A percentile compares a stretch with the other conserved stretches of the same genome.
Evolutionary conservation across 805 yeast species (phyloP).

Genomic region (Candida gorgasii): DNA sequence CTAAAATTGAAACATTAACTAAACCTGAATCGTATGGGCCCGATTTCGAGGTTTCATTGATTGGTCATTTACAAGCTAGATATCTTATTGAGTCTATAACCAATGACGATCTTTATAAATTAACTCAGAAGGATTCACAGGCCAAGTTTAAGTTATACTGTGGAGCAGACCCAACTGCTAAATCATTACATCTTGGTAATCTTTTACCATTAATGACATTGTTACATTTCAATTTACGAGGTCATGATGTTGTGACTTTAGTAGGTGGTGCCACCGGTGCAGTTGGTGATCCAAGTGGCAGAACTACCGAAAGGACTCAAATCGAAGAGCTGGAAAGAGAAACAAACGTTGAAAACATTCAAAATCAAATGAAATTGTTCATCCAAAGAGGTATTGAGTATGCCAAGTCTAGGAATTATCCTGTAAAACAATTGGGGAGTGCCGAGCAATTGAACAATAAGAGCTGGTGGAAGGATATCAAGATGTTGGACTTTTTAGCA

Average conservation of each 20-base stretch:
- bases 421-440: conserved; percentile 34
- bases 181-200: conserved; percentile 87
- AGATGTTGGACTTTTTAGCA: conserved; percentile 76
- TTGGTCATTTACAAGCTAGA: conserved; percentile 38
- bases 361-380: conserved; percentile 60
- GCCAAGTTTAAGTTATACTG: conserved; percentile 66
- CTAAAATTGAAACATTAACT: conserved; percentile 32
- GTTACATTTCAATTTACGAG: conserved; percentile 79
- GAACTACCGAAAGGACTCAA: conserved; percentile 68
- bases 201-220: conserved; percentile 82
- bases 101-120: conserved; percentile 35
- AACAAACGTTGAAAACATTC: conserved; percentile 59
- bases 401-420: conserved; percentile 52
- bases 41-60: conserved; percentile 31
- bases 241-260: conserved; percentile 79
- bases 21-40: conserved; percentile 17
- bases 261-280: conserved; percentile 96
- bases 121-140: conserved; percentile 26
- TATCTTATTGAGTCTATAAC: conserved; percentile 40
- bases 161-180: conserved; percentile 97
- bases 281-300: conserved; percentile 96
- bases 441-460: conserved; percentile 60
- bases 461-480: conserved; percentile 82
- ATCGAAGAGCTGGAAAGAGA: conserved; percentile 55
- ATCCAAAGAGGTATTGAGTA: conserved; percentile 62